Percentiles rank a stretch among this genome's conserved stretches.
These are phyloP conservation scores for Roridomyces roridus DNA, from an alignment of 768 basidiomycete genomes.

Conservation along the genomic window DNA sequence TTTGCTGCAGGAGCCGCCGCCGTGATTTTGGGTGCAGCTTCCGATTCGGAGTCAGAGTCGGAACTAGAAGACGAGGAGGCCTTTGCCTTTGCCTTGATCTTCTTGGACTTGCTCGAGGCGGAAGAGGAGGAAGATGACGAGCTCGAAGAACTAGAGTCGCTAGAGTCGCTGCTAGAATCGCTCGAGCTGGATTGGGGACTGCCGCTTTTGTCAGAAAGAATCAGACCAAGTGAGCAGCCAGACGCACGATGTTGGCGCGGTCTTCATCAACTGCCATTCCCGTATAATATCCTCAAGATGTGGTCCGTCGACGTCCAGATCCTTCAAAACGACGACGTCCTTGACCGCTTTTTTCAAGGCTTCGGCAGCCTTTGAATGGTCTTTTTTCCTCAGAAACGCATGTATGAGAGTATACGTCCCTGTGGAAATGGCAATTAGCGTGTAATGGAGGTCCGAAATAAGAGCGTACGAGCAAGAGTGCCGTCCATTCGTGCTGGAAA, in stretches of 20 bases:
- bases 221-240: background rate
- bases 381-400: conserved; percentile 69
- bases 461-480: conserved; percentile 56
- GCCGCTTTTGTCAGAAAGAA: no score
- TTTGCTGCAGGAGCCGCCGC: background rate
- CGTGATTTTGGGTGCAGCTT: conserved; percentile 6
- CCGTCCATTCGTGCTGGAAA: conserved; percentile 46
- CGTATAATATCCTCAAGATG: conserved; percentile 68
- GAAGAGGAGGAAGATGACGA: conserved; percentile 22
- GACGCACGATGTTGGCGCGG: conserved; percentile 29
- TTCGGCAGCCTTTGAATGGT: conserved; percentile 73
- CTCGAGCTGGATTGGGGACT: no score
- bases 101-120: conserved; percentile 28
- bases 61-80: conserved; percentile 31
- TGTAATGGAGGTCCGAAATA: no score
- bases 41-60: conserved; percentile 37
- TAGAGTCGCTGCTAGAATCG: conserved; percentile 2
- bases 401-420: conserved; percentile 81
- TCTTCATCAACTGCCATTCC: conserved; percentile 59
- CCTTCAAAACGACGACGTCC: conserved; percentile 63
- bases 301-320: conserved; percentile 54
- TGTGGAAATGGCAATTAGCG: conserved; percentile 32
- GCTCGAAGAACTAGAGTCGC: conserved; percentile 11
- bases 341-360: conserved; percentile 79
- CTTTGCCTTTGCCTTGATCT: conserved; percentile 24